A percentile compares a stretch with the other conserved stretches of the same genome.
Conservation (phyloP, 2,329 filamentous ascomycete genomes). For the Diaporthe humulicola region DNA sequence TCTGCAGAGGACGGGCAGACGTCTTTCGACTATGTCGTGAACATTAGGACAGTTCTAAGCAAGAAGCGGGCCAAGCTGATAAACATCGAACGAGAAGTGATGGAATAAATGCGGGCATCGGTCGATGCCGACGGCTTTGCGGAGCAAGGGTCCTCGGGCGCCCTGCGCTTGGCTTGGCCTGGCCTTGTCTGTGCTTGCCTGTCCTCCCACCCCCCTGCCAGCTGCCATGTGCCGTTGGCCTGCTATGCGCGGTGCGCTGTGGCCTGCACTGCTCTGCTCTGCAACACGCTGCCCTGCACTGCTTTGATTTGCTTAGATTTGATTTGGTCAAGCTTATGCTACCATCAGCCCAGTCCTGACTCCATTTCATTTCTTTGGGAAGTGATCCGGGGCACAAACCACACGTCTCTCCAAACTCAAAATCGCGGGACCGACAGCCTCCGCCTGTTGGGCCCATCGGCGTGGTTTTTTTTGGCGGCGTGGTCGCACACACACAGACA, state of each 20-base stretch:
- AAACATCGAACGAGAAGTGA: constrained; percentile 39
- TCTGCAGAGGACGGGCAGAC: constrained; percentile 28
- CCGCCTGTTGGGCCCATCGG: background rate
- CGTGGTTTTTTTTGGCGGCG: background rate
- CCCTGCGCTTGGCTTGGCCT: background rate
- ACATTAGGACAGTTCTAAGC: constrained; percentile 25
- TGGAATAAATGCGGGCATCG: constrained; percentile 38
- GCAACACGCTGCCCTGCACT: background rate
- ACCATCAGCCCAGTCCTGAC: constrained; percentile 32
- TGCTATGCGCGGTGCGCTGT: background rate
- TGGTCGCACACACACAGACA: background rate
- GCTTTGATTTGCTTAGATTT: constrained; percentile 16
- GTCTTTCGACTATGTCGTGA: constrained; percentile 40
- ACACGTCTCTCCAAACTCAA: constrained; percentile 10
- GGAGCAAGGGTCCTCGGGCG: constrained; percentile 20
- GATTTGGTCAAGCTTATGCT: constrained; percentile 23
- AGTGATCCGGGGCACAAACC: constrained; percentile 27
- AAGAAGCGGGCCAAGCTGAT: constrained; percentile 35
- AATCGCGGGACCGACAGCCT: background rate
- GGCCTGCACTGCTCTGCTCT: too few relatives aligned
- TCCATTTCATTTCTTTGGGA: constrained; percentile 25
- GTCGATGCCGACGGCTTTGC: constrained; percentile 40
- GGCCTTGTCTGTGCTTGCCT: too few relatives aligned
- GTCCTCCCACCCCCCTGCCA: constrained; percentile 34
- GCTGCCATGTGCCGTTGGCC: constrained; percentile 3